Percentiles rank a stretch among this genome's conserved stretches.
Conservation (phyloP, 1,139 yeast genomes). For the Yamadazyma taylorii region DNA sequence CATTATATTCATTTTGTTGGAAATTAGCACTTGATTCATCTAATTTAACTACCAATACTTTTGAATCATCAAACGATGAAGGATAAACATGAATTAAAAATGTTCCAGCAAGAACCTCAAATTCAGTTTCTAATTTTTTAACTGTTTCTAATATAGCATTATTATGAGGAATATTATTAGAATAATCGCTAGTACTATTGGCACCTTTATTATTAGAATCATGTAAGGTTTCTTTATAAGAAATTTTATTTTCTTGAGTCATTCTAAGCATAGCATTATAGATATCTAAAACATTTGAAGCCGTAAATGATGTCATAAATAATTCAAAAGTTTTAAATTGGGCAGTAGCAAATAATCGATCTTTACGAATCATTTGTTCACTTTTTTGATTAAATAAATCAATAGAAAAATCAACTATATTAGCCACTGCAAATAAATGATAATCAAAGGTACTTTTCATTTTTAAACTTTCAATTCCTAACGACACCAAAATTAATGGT, state of each 20-base stretch:
- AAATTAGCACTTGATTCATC: constrained; percentile 62
- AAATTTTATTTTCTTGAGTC: constrained; percentile 67
- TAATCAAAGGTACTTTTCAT: constrained; percentile 74
- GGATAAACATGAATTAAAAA: constrained; percentile 71
- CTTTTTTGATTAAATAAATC: constrained; percentile 71
- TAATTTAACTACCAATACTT: constrained; percentile 65
- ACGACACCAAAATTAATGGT: constrained; percentile 67
- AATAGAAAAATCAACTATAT: constrained; percentile 48
- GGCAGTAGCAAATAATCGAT: constrained; percentile 59
- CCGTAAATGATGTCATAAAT: constrained; percentile 79
- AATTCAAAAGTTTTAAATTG: constrained; percentile 57
- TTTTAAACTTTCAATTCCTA: constrained; percentile 56
- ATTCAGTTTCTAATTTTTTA: constrained; percentile 53
- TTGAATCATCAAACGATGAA: constrained; percentile 70
- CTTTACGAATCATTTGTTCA: constrained; percentile 46
- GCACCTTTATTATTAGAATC: constrained; percentile 43
- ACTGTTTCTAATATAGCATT: constrained; percentile 38
- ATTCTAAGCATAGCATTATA: constrained; percentile 70
- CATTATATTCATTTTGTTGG: constrained; percentile 52
- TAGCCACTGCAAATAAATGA: constrained; percentile 74
- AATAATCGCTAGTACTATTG: too few relatives aligned
- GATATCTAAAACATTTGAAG: constrained; percentile 78
- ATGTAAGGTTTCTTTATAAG: constrained; percentile 70
- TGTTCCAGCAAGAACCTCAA: constrained; percentile 58
- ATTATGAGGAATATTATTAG: constrained; percentile 15